Base-by-base conservation (phyloP, 345 rosid genomes). In the Boechera stricta region DNA sequence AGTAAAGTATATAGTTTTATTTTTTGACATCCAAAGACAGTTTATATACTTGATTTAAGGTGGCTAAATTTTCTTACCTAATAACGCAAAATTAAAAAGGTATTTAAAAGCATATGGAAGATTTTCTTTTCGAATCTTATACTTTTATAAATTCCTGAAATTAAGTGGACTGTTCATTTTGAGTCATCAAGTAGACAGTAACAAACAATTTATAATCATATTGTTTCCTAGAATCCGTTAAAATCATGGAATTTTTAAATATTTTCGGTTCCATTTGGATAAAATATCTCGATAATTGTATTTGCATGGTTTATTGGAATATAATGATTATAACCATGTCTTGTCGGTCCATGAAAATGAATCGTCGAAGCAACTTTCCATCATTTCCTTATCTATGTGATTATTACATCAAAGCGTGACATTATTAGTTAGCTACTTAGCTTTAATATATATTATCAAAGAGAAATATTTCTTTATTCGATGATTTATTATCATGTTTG, bases 331-430 rank as follows among this genome's bases (percentile, higher is more conserved):
- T 57, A 60, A 71, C 42, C 8, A 64, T 74, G 71, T 38, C 32
- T 62, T 80, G 82, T 70, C 77, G 76, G 81, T 68, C 64, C 60
- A 68, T 36, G 76, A 49, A 77, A 79, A 55, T 59, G 78, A 67
- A 70, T 39, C n/a, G 35, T 21, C 41, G 58, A 77, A 42, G 72
- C 80, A 80, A 76, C 32, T 70, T 62, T 41, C 77, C 71, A 84
- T 80, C 69, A 84, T 76, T 75, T 35, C 56, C 60, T 54, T 64
- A 71, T 55, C 76, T 26, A 55, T 49, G 42, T 70, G 71, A 63
- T 69, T 55, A 64, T 77, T 77, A 38, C 76, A 57, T 15, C 64
- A 61, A 54, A 76, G 12, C 64, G 74, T 69, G 80, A 5, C 54
- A 67, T 67, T 75, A 24, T 59, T 67, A 36, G 54, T 59, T 75